phyloP scores from a whole-genome alignment of 805 yeast genomes.

The Candida sphagnicola region DNA sequence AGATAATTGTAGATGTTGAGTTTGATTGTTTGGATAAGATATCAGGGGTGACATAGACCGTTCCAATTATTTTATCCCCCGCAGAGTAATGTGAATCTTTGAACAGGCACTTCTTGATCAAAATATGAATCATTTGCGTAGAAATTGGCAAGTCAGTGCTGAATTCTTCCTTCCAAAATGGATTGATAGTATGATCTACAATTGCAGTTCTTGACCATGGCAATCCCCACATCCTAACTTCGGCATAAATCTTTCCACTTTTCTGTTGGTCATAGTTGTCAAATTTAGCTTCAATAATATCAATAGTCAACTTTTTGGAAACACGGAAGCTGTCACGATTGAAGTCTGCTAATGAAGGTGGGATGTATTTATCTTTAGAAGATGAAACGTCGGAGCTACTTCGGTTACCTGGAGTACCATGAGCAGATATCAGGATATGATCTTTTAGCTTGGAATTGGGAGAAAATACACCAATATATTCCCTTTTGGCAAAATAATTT shows the following conservation, averaged over 20 bases:
- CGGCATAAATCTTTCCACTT: slow-evolving; percentile 52
- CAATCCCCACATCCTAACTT: slow-evolving; percentile 65
- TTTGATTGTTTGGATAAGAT: slow-evolving; percentile 34
- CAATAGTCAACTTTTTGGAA: slow-evolving; percentile 50
- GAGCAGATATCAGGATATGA: no score
- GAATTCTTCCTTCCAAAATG: slow-evolving; percentile 85
- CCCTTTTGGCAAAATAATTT: slow-evolving; percentile 58
- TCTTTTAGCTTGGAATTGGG: slow-evolving; percentile 3
- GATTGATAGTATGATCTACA: slow-evolving; percentile 44
- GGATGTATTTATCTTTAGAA: not conserved
- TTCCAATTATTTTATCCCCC: slow-evolving; percentile 46
- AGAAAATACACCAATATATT: slow-evolving; percentile 39
- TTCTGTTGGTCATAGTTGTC: slow-evolving; percentile 15
- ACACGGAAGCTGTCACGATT: slow-evolving; percentile 44
- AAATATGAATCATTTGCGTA: slow-evolving; percentile 49
- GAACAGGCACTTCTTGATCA: slow-evolving; percentile 35
- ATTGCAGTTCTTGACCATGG: slow-evolving; percentile 78
- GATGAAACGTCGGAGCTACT: not conserved
- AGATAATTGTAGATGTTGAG: slow-evolving; percentile 31
- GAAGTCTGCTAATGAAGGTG: slow-evolving; percentile 12
- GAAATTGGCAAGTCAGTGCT: slow-evolving; percentile 55
- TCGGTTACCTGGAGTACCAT: no score
- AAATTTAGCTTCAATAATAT: slow-evolving; percentile 63
- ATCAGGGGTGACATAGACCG: slow-evolving; percentile 52
- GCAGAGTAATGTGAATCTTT: slow-evolving; percentile 20